phyloP scores from a whole-genome alignment of 169 alveolate species.

The Plasmodium cynomolgi region DNA sequence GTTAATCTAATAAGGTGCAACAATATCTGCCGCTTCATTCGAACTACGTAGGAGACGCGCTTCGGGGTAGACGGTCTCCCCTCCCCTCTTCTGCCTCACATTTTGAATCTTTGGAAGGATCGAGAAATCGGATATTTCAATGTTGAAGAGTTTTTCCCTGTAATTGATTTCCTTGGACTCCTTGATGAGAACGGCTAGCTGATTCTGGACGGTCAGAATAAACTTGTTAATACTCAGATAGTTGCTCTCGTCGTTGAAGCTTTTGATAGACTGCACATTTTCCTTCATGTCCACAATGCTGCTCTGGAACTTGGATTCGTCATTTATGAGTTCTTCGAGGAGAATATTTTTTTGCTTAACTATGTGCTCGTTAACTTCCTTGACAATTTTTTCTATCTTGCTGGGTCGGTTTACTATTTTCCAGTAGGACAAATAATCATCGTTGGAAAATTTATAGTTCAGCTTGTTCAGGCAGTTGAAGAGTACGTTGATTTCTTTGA shows the following conservation, averaged over 20 bases:
- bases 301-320: slow-evolving; percentile 70
- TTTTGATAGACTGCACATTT: slow-evolving; percentile 67
- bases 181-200: slow-evolving; percentile 47
- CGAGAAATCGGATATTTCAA: slow-evolving; percentile 70
- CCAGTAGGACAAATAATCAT: slow-evolving; percentile 73
- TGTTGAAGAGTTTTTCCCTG: slow-evolving; percentile 55
- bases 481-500: slow-evolving; percentile 62
- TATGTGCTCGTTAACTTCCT: slow-evolving; percentile 65
- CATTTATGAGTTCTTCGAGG: slow-evolving; percentile 71
- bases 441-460: slow-evolving; percentile 69
- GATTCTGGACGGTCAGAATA: slow-evolving; percentile 69
- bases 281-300: slow-evolving; percentile 73
- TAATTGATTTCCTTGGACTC: slow-evolving; percentile 69
- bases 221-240: slow-evolving; percentile 57
- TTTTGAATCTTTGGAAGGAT: slow-evolving; percentile 58
- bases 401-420: slow-evolving; percentile 70
- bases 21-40: neutral
- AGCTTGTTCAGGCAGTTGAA: slow-evolving; percentile 64
- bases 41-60: neutral
- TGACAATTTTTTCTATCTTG: slow-evolving; percentile 70
- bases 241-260: slow-evolving; percentile 67
- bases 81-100: slow-evolving; percentile 7
- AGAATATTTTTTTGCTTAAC: slow-evolving; percentile 57
- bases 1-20: neutral
- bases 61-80: neutral